Percentiles rank a stretch among this genome's conserved stretches.
These are phyloP conservation scores for Catharanthus roseus DNA, from an alignment of 257 asterid species.

Conservation along the genomic window DNA sequence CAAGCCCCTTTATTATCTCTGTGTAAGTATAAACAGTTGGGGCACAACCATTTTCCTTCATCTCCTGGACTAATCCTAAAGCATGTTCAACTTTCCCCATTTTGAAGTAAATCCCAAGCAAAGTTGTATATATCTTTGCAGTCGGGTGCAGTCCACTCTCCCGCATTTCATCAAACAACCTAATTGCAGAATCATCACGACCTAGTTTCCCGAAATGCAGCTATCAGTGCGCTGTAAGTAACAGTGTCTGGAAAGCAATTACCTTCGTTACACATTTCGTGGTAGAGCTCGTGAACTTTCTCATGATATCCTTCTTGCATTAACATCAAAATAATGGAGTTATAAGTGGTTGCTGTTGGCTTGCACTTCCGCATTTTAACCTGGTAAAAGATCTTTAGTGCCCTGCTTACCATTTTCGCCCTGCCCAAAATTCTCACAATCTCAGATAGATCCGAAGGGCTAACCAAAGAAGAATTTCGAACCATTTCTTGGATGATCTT, in stretches of 20 bases:
- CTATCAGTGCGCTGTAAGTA: slow-evolving; percentile 73
- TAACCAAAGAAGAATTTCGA: slow-evolving; percentile 45
- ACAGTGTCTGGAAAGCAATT: slow-evolving; percentile 72
- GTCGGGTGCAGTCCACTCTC: slow-evolving; percentile 70
- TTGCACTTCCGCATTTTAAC: slow-evolving; percentile 68
- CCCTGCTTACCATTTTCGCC: slow-evolving; percentile 73
- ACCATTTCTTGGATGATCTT: slow-evolving; percentile 74
- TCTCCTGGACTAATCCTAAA: slow-evolving; percentile 56
- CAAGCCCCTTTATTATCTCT: slow-evolving; percentile 71
- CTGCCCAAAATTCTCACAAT: slow-evolving; percentile 57
- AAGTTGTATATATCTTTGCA: slow-evolving; percentile 72
- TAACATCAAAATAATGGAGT: slow-evolving; percentile 77
- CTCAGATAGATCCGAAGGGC: slow-evolving; percentile 62
- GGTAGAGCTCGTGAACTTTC: slow-evolving; percentile 77
- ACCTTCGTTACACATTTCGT: slow-evolving; percentile 76
- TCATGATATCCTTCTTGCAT: slow-evolving; percentile 82
- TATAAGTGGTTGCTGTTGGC: slow-evolving; percentile 72
- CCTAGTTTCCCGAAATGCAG: slow-evolving; percentile 59
- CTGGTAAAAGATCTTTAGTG: slow-evolving; percentile 65
- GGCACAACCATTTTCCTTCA: slow-evolving; percentile 57
- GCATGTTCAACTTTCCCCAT: slow-evolving; percentile 57
- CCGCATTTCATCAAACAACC: slow-evolving; percentile 83
- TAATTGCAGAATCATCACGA: slow-evolving; percentile 57
- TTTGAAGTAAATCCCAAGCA: slow-evolving; percentile 56
- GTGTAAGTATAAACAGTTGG: slow-evolving; percentile 85